A percentile compares a stretch with the other conserved stretches of the same genome.
Conservation (phyloP, 2,329 filamentous ascomycete species). For the Daldinia sp. region DNA sequence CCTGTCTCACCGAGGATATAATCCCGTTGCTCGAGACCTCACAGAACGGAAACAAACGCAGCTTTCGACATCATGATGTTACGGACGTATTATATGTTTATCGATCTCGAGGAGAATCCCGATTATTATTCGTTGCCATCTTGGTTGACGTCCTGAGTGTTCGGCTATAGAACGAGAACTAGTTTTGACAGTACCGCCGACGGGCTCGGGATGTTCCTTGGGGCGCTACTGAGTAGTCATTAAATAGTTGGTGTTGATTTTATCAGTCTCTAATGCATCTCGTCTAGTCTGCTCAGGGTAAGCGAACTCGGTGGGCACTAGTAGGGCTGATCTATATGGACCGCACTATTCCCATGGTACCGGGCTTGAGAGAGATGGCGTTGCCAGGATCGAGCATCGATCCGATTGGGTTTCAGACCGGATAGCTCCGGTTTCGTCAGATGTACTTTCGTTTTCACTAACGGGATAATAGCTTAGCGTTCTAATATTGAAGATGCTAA, state of each 20-base stretch:
- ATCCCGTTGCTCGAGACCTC: not conserved
- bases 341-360: constrained; percentile 12
- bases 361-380: not conserved
- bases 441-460: not conserved
- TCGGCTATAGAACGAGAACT: not conserved
- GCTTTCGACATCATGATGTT: no score
- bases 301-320: not conserved
- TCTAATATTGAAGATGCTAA: not conserved
- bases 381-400: not conserved
- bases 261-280: not conserved
- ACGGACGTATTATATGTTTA: no score
- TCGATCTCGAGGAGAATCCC: no score
- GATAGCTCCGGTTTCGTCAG: not conserved
- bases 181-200: not conserved
- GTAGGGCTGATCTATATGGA: not conserved
- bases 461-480: not conserved
- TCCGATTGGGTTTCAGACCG: constrained; percentile 2
- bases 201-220: no score
- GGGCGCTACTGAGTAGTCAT: not conserved
- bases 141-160: not conserved
- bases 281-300: not conserved
- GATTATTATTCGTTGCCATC: no score
- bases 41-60: no score
- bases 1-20: not conserved
- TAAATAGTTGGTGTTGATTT: not conserved